These are phyloP conservation scores for Wickerhamomyces hampshirensis DNA, from an alignment of 805 yeast species.

Conservation along the genomic window DNA sequence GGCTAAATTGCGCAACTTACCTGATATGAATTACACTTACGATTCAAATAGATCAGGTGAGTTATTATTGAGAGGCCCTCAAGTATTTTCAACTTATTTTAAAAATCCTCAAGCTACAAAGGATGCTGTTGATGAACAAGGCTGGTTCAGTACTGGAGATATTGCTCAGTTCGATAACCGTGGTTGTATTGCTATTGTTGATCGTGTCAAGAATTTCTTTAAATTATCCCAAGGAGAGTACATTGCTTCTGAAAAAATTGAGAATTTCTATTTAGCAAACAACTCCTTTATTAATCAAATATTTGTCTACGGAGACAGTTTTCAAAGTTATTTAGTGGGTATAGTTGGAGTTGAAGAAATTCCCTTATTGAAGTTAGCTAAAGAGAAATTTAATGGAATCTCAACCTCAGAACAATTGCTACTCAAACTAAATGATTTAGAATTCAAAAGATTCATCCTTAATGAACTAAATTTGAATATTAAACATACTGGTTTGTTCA, in stretches of 20 bases:
- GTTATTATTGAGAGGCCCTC: conserved; percentile 59
- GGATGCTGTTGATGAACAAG: conserved; percentile 47
- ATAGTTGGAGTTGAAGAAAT: conserved; percentile 57
- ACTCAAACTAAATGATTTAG: conserved; percentile 23
- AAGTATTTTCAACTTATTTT: conserved; percentile 51
- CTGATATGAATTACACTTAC: conserved; percentile 52
- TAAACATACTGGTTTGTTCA: conserved; percentile 32
- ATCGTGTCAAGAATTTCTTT: conserved; percentile 76
- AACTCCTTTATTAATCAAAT: conserved; percentile 49
- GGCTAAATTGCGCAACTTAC: conserved; percentile 56
- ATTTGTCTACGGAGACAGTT: conserved; percentile 61
- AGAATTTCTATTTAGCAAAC: conserved; percentile 52
- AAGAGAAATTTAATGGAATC: conserved; percentile 9
- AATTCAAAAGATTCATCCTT: conserved; percentile 34
- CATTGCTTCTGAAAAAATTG: conserved; percentile 73
- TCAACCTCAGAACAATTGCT: conserved; percentile 20
- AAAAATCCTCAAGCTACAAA: conserved; percentile 52
- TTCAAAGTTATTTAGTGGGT: conserved; percentile 52
- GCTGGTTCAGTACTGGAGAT: conserved; percentile 69
- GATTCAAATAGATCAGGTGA: conserved; percentile 51
- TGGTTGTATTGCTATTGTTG: conserved; percentile 60
- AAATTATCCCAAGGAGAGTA: conserved; percentile 64
- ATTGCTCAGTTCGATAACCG: conserved; percentile 46
- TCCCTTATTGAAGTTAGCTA: conserved; percentile 16
- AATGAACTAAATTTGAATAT: conserved; percentile 34